These are phyloP conservation scores for Phanerochaete sordida DNA, from an alignment of 768 basidiomycete genomes.

Conservation along the genomic window DNA sequence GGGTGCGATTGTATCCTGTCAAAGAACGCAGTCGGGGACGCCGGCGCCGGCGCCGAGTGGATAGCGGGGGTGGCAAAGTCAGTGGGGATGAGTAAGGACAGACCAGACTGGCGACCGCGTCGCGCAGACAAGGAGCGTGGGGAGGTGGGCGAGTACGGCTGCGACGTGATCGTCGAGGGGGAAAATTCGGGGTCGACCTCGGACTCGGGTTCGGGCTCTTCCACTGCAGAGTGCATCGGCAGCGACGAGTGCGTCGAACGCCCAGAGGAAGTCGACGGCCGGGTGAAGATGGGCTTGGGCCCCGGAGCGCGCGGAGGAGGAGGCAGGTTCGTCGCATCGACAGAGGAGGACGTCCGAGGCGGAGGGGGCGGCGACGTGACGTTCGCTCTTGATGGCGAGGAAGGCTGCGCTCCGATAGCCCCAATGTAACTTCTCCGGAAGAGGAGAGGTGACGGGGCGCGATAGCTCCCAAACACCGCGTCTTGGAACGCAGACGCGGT, in stretches of 20 bases:
- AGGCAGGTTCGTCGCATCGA: constrained; percentile 51
- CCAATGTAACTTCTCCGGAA: constrained; percentile 8
- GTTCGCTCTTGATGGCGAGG: constrained; percentile 14
- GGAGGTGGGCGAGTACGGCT: background rate
- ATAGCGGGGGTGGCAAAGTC: constrained; percentile 41
- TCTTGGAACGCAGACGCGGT: constrained; percentile 81
- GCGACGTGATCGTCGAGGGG: background rate
- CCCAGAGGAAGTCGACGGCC: constrained; percentile 20
- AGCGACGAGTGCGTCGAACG: constrained; percentile 9
- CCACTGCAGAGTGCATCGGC: constrained; percentile 5
- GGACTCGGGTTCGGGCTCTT: constrained; percentile 10
- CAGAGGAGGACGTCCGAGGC: constrained; percentile 58
- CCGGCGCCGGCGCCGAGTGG: constrained; percentile 60
- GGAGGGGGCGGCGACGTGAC: constrained; percentile 57
- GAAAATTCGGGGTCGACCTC: background rate
- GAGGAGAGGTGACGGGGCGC: constrained; percentile 18
- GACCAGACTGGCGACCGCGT: constrained; percentile 17
- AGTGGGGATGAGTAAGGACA: constrained; percentile 38
- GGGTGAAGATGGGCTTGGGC: constrained; percentile 16
- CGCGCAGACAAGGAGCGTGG: constrained; percentile 18
- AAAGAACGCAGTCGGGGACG: constrained; percentile 71
- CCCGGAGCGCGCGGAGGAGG: constrained; percentile 41
- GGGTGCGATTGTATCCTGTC: constrained; percentile 67
- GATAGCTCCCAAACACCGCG: constrained; percentile 35
- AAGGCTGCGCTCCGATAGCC: constrained; percentile 15